These are phyloP conservation scores for Zelonia costaricensis DNA, from an alignment of 208 protist genomes.

Conservation along the genomic window DNA sequence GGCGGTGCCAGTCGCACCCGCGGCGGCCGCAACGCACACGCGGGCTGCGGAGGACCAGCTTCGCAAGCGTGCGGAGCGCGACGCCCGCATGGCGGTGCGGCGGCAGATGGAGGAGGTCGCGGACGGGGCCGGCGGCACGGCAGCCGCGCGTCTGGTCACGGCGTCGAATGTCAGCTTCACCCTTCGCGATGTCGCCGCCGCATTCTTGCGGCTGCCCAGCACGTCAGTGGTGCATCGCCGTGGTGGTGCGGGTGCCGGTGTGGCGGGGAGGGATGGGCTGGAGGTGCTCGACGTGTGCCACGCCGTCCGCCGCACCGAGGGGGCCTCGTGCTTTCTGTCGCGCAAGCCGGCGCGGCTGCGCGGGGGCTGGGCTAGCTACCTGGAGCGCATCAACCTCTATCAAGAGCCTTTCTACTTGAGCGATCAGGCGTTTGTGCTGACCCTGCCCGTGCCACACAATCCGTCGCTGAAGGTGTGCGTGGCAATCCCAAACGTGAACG, in stretches of 20 bases:
- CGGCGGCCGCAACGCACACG: not conserved
- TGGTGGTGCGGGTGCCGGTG: not conserved
- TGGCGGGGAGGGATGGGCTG: constrained; percentile 1
- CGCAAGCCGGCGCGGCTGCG: constrained; percentile 30
- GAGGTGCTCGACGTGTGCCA: constrained; percentile 52
- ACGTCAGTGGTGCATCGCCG: constrained; percentile 1
- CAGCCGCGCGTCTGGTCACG: constrained; percentile 17
- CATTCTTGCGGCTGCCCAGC: constrained; percentile 48
- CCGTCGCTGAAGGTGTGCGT: constrained; percentile 67
- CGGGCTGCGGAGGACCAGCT: constrained; percentile 3
- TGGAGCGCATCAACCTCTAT: constrained; percentile 59
- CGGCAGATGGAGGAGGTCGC: constrained; percentile 24
- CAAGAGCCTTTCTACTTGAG: constrained; percentile 67
- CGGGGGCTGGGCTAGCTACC: constrained; percentile 64
- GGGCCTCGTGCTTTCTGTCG: constrained; percentile 66
- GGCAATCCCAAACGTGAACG: constrained; percentile 69
- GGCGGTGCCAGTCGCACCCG: not conserved
- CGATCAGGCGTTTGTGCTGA: constrained; percentile 59
- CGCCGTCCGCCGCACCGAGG: constrained; percentile 42
- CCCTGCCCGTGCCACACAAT: constrained; percentile 61
- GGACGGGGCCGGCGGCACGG: constrained; percentile 8
- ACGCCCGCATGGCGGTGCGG: constrained; percentile 9
- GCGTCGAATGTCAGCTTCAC: constrained; percentile 71
- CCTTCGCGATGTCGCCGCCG: constrained; percentile 62
- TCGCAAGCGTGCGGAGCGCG: constrained; percentile 3